Evolutionary conservation across 2,329 filamentous ascomycete genomes (phyloP).

Genomic region (Talaromyces islandicus): DNA sequence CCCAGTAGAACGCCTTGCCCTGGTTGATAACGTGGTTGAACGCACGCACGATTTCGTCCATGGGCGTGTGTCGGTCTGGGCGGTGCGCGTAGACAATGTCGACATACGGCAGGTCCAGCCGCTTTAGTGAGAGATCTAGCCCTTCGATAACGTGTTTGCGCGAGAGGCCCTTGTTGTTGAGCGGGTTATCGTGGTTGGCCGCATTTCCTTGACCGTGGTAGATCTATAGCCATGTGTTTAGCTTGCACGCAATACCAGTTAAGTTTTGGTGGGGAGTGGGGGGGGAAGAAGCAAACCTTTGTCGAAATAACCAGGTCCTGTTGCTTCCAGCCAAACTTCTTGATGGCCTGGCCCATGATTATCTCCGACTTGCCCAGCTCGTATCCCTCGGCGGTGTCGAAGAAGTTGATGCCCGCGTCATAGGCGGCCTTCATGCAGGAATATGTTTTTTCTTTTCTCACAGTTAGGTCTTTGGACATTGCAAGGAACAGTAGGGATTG

Average conservation of each 20-base stretch:
- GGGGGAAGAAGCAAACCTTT: slow-evolving; percentile 32
- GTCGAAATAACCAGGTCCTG: slow-evolving; percentile 54
- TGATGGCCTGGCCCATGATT: slow-evolving; percentile 52
- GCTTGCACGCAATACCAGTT: too few species aligned
- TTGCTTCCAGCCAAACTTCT: slow-evolving; percentile 52
- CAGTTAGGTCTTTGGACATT: neutral
- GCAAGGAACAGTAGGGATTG: too few species aligned
- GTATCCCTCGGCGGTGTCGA: slow-evolving; percentile 52
- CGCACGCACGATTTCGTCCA: slow-evolving; percentile 64
- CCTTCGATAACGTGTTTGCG: slow-evolving; percentile 67
- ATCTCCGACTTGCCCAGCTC: slow-evolving; percentile 48
- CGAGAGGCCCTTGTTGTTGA: slow-evolving; percentile 63
- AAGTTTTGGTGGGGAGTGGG: too few species aligned
- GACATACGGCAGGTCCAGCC: slow-evolving; percentile 61
- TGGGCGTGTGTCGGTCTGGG: slow-evolving; percentile 61
- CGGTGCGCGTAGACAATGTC: slow-evolving; percentile 66
- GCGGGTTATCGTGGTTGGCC: slow-evolving; percentile 52
- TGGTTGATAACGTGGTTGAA: slow-evolving; percentile 66
- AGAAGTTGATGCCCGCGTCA: slow-evolving; percentile 52
- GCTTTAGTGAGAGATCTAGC: slow-evolving; percentile 53
- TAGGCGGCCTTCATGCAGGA: slow-evolving; percentile 49
- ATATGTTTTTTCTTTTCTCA: slow-evolving; percentile 24
- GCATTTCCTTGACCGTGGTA: slow-evolving; percentile 60
- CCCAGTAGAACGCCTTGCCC: slow-evolving; percentile 66
- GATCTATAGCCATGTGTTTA: slow-evolving; percentile 37